Evolutionary conservation across 306 rosid genomes (phyloP).

Genomic region (Prunus campanulata): DNA sequence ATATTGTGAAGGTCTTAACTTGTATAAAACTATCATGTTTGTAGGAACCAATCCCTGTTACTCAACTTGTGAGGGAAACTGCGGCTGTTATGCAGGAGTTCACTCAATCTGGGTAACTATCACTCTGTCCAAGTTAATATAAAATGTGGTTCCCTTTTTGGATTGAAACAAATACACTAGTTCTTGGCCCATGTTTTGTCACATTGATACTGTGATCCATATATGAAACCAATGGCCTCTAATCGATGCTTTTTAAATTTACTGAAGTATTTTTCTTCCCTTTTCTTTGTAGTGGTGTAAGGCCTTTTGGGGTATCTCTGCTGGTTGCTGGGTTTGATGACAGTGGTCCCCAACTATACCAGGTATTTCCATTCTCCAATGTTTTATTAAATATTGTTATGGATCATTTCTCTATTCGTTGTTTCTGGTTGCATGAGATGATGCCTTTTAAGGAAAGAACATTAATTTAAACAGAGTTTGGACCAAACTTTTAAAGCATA

Average conservation of each 20-base stretch:
- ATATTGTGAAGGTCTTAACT: not conserved
- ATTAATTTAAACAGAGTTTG: not conserved
- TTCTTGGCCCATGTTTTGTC: not conserved
- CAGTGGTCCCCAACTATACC: slow-evolving; percentile 88
- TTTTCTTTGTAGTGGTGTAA: slow-evolving; percentile 68
- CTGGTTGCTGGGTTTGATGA: slow-evolving; percentile 93
- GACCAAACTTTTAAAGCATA: not conserved
- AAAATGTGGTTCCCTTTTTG: not conserved
- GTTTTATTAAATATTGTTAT: not conserved
- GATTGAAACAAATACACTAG: not conserved
- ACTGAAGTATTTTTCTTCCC: slow-evolving; percentile 15
- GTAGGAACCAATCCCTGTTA: slow-evolving; percentile 93
- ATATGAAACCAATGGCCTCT: not conserved
- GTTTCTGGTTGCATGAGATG: not conserved
- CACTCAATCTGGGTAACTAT: slow-evolving; percentile 89
- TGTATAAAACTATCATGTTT: slow-evolving; percentile 4
- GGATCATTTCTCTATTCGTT: not conserved
- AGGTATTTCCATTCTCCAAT: slow-evolving; percentile 43
- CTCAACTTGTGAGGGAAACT: slow-evolving; percentile 96
- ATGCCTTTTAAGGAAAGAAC: not conserved
- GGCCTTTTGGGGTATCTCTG: slow-evolving; percentile 96
- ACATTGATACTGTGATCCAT: not conserved
- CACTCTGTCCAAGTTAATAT: not conserved
- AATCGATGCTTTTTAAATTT: not conserved
- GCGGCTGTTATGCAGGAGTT: slow-evolving; percentile 98